Base-by-base conservation (phyloP, 345 rosid species). In the Gossypium longicalyx region DNA sequence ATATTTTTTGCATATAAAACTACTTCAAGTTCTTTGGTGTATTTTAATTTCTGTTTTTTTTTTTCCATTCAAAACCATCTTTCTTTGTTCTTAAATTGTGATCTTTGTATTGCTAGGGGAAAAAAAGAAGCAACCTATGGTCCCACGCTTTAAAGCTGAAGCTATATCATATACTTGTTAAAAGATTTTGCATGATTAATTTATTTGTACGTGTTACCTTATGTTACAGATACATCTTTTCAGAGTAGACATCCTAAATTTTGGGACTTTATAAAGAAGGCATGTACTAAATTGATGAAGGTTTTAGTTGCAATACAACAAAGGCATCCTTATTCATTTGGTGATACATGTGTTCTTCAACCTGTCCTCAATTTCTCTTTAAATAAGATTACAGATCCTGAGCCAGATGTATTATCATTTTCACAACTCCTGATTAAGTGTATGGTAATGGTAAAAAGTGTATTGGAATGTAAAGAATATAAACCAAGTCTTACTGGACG, bases 311-410 rank as follows among this genome's bases (percentile, higher is more conserved):
- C 90, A 57, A 83, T 95, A 75, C 98, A 93, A 81, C 89, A 86
- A 74, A 89, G 94, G 72, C 99, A 95, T 88, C 98, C 98, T 75
- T 95, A 85, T 83, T 83, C 98, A 45, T 95, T 95, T 88, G 97
- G 99, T 77, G 96, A 93, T 80, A 89, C 86, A 78, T 82, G 90
- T 80, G 91, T 86, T 77, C 96, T 95, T 86, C 96, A 86, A 70
- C 84, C 78, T 67, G 89, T 93, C 61, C 70, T 93, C 89, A 91
- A 88, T 85, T 95, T 95, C 83, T 95, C 97, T 85, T 86, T 95
- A 85, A 91, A 82, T 84, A 93, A 81, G 86, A 95, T 95, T 70
- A 85, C 83, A 20, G 91, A 91, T 71, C 96, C 94, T 45, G 90
- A 86, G 75, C 85, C 87, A 52, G 86, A 82, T 53, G 49, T 87